Base-by-base conservation (phyloP, 192 early-diverging fungal genomes). In the Podila horticola region DNA sequence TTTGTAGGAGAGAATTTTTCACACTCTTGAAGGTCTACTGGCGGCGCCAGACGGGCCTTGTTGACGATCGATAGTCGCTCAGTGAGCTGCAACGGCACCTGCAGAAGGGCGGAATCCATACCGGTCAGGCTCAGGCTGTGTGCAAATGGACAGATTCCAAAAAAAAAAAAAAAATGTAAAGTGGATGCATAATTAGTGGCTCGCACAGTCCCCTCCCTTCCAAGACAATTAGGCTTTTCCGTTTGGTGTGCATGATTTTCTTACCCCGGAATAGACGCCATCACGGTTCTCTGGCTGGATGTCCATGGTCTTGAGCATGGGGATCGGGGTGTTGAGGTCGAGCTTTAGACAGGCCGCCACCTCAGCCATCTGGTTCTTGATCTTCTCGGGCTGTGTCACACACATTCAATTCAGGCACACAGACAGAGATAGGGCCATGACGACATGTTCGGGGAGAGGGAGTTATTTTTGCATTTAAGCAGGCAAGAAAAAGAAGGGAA, bases 321-420 rank as follows among this genome's bases (percentile, higher is more conserved):
- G 75, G 68, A 79, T 79, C 22, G 75, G 75, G n/a, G 75, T 51
- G 38, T 71, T 79, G 62, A 79, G 26, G 50, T 79, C 75, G 48
- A 79, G 34, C 58, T 79, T 79, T 34, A 79, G 29, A 31, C 75
- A 79, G 10, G 75, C 75, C 13, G 75, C 75, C 26, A 79, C 75
- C 60, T 79, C 75, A 20, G 57, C 57, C 75, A 79, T 79, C 64
- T 79, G 75, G 70, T 79, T 79, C 70, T 72, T 79, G 70, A 79
- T 79, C 31, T 79, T 79, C 31, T 79, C 70, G 7, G 75, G 58
- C 75, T 79, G 59, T 34, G 41, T 45, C 0, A 0, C 41, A 45
- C 41, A 45, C 1, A 15, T 13, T 17, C 41, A 45, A 17, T 45
- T 17, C 41, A 45, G 41, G 41, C 8, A 45, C 41, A n/a, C n/a